Conservation (phyloP, 805 yeast genomes). For the Candida argentea region DNA sequence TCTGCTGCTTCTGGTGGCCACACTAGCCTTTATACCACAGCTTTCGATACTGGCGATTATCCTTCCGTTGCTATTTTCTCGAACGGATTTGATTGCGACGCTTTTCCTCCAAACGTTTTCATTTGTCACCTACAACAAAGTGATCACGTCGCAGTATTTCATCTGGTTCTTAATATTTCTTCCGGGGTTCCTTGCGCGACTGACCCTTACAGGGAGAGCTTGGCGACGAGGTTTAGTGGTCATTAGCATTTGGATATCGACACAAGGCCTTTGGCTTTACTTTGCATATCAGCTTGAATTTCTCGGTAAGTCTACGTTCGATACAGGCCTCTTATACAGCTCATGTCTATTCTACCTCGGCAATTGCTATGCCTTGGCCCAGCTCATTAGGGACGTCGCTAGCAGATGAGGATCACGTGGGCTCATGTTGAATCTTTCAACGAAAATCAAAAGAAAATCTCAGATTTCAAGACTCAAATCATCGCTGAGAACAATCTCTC, state of each 20-base stretch:
- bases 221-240: constrained; percentile 30
- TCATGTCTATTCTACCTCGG: constrained; percentile 49
- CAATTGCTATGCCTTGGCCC: constrained; percentile 52
- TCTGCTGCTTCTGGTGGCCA: too few relatives aligned
- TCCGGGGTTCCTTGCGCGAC: constrained; percentile 55
- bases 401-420: too few relatives aligned
- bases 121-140: constrained; percentile 38
- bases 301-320: constrained; percentile 56
- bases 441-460: too few relatives aligned
- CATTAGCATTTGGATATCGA: constrained; percentile 48
- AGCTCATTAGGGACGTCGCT: constrained; percentile 30
- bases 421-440: too few relatives aligned
- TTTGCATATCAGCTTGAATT: constrained; percentile 78
- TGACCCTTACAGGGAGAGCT: constrained; percentile 18
- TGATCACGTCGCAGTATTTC: constrained; percentile 90
- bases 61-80: constrained; percentile 41
- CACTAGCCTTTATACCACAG: constrained; percentile 80
- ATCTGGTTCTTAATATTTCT: constrained; percentile 85
- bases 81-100: constrained; percentile 19
- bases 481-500: constrained; percentile 1
- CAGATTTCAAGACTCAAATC: not conserved
- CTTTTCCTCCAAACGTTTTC: constrained; percentile 34
- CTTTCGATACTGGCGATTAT: constrained; percentile 46
- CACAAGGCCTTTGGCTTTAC: constrained; percentile 72
- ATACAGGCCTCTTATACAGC: constrained; percentile 45